A percentile compares a stretch with the other conserved stretches of the same genome.
Evolutionary conservation across 2,329 filamentous ascomycete genomes (phyloP).

Genomic region (Penicillium concentricum): DNA sequence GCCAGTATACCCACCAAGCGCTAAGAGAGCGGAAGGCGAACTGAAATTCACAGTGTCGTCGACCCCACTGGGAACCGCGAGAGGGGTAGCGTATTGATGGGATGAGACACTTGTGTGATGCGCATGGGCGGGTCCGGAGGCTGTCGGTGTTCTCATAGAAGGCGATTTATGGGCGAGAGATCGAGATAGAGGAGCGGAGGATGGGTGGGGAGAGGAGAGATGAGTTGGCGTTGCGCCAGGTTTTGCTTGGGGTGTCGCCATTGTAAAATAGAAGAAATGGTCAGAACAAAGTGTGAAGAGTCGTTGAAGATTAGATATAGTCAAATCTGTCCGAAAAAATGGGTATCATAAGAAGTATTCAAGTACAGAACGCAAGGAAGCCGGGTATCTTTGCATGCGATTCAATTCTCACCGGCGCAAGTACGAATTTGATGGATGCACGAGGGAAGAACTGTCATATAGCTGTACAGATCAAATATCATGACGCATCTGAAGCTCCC

Average conservation of each 20-base stretch:
- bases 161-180: slow-evolving; percentile 47
- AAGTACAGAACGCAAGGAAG: slow-evolving; percentile 4
- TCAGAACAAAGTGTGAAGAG: neutral
- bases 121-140: slow-evolving; percentile 36
- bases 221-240: slow-evolving; percentile 45
- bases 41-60: slow-evolving; percentile 47
- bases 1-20: slow-evolving; percentile 43
- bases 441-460: neutral
- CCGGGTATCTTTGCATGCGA: slow-evolving; percentile 9
- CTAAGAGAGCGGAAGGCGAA: slow-evolving; percentile 46
- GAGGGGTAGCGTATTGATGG: slow-evolving; percentile 46
- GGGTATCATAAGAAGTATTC: slow-evolving; percentile 7
- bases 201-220: slow-evolving; percentile 45
- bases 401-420: slow-evolving; percentile 4
- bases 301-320: neutral
- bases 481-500: slow-evolving; percentile 3
- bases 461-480: neutral
- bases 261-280: slow-evolving; percentile 18
- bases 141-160: slow-evolving; percentile 45
- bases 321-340: neutral
- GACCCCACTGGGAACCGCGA: slow-evolving; percentile 36
- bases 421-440: neutral
- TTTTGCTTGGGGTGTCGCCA: slow-evolving; percentile 49
- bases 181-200: slow-evolving; percentile 40
- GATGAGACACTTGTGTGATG: slow-evolving; percentile 38